phyloP scores from a whole-genome alignment of 2,329 filamentous ascomycete genomes.

The Leptographium galeiforme region DNA sequence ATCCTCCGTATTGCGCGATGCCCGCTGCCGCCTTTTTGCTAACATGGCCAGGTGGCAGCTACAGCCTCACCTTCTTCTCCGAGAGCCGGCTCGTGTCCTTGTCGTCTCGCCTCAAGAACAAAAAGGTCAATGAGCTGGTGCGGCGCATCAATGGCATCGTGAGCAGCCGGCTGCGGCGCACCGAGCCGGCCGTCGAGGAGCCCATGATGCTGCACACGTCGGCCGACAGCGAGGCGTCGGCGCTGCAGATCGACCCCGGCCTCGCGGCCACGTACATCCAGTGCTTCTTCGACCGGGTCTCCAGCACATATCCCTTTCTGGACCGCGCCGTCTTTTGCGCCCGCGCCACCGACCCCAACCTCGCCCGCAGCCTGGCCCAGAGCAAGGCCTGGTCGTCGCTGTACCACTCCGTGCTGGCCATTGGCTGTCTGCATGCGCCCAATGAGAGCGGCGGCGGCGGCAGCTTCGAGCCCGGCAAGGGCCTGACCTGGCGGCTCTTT shows the following conservation, averaged over 20 bases:
- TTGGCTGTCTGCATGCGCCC: slow-evolving; percentile 20
- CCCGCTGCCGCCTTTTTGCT: too few species aligned
- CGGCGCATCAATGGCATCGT: slow-evolving; percentile 16
- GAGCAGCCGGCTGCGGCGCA: slow-evolving; percentile 8
- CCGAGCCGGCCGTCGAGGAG: not conserved
- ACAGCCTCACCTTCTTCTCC: slow-evolving; percentile 17
- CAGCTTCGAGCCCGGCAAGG: slow-evolving; percentile 24
- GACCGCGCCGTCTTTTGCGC: slow-evolving; percentile 22
- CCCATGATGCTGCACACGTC: not conserved
- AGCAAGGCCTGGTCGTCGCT: slow-evolving; percentile 22
- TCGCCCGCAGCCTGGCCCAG: slow-evolving; percentile 13
- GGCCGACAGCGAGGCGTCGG: too few species aligned
- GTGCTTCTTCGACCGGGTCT: slow-evolving; percentile 25
- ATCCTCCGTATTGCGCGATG: not conserved
- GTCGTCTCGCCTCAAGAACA: slow-evolving; percentile 16
- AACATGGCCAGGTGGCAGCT: slow-evolving; percentile 12
- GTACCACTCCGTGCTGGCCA: slow-evolving; percentile 24
- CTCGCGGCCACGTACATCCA: slow-evolving; percentile 6
- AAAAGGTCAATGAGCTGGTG: slow-evolving; percentile 17
- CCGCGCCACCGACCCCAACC: slow-evolving; percentile 15
- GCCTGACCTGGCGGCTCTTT: slow-evolving; percentile 25
- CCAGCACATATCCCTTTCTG: slow-evolving; percentile 27
- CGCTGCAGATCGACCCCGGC: not conserved
- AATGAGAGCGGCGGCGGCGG: slow-evolving; percentile 13
- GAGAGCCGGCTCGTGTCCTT: slow-evolving; percentile 18